A percentile compares a stretch with the other conserved stretches of the same genome.
Conservation (phyloP, 495 filamentous ascomycete genomes). For the Penicillium cataractarum region DNA sequence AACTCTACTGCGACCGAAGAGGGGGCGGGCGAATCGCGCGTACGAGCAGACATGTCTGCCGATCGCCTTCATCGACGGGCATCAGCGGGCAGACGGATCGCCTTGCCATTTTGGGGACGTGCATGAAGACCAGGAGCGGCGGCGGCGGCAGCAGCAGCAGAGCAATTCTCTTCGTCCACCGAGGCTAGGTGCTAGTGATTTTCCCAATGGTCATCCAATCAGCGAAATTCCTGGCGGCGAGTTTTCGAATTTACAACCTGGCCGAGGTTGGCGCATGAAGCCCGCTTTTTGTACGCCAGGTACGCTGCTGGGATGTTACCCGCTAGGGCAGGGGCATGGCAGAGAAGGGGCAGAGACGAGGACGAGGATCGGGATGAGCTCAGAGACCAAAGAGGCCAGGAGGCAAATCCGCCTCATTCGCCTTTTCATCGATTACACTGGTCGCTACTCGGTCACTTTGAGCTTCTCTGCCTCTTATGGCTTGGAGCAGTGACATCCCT, state of each 20-base stretch:
- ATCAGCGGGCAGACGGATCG: slow-evolving; percentile 27
- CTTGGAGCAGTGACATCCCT: slow-evolving; percentile 20
- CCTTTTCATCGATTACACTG: slow-evolving; percentile 2
- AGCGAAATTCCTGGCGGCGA: slow-evolving; percentile 39
- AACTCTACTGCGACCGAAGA: slow-evolving; percentile 8
- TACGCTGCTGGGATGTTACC: slow-evolving; percentile 29
- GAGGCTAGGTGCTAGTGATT: slow-evolving; percentile 32
- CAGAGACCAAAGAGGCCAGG: slow-evolving; percentile 4
- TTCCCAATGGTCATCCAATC: slow-evolving; percentile 37
- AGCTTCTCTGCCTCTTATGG: background rate
- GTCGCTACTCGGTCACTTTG: background rate
- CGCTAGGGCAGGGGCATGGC: slow-evolving; percentile 10
- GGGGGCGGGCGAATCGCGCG: slow-evolving; percentile 16
- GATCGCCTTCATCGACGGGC: slow-evolving; percentile 28
- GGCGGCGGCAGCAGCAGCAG: background rate
- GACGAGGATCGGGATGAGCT: background rate
- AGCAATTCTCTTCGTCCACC: slow-evolving; percentile 12
- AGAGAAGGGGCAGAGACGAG: background rate
- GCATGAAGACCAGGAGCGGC: slow-evolving; percentile 29
- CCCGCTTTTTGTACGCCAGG: slow-evolving; percentile 33
- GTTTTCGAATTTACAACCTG: slow-evolving; percentile 35
- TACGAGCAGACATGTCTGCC: slow-evolving; percentile 32
- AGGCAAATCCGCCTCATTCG: slow-evolving; percentile 13
- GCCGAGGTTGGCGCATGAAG: slow-evolving; percentile 36
- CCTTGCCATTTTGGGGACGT: slow-evolving; percentile 34